Percentiles rank a stretch among this genome's conserved stretches.
Evolutionary conservation across 176 grass and related monocot species (phyloP).

Genomic region (Poa pratensis): DNA sequence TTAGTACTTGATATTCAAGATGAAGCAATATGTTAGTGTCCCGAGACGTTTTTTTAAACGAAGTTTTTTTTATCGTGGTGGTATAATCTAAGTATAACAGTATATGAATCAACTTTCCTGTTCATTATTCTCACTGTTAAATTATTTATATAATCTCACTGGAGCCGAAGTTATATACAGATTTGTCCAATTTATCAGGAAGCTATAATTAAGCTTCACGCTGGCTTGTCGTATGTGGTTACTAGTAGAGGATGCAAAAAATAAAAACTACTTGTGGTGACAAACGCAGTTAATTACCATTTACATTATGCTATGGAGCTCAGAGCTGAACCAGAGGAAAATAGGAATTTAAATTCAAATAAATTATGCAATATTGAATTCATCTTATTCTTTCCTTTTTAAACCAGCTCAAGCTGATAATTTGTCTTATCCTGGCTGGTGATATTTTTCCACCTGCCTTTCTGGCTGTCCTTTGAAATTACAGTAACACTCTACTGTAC

Average conservation of each 20-base stretch:
- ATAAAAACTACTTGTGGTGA: conserved; percentile 15
- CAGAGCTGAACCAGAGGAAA: neutral
- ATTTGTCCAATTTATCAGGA: neutral
- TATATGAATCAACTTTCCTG: neutral
- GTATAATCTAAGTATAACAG: neutral
- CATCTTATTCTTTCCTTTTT: neutral
- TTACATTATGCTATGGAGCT: neutral
- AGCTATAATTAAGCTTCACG: conserved; percentile 4
- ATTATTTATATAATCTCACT: neutral
- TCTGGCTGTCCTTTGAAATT: neutral
- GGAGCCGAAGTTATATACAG: neutral
- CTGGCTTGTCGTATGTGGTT: neutral
- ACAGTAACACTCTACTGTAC: conserved; percentile 8
- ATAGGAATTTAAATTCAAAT: conserved; percentile 2
- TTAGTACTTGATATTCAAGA: conserved; percentile 13
- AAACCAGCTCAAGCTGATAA: neutral
- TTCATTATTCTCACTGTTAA: neutral
- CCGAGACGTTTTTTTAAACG: neutral
- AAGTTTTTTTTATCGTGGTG: too few relatives aligned
- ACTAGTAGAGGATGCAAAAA: neutral
- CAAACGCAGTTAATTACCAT: conserved; percentile 26
- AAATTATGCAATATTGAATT: conserved; percentile 15
- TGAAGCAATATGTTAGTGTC: conserved; percentile 4
- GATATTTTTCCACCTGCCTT: neutral
- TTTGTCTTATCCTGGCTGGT: neutral